A percentile compares a stretch with the other conserved stretches of the same genome.
phyloP scores from a whole-genome alignment of 768 basidiomycete genomes.

The Megacollybia marginata region DNA sequence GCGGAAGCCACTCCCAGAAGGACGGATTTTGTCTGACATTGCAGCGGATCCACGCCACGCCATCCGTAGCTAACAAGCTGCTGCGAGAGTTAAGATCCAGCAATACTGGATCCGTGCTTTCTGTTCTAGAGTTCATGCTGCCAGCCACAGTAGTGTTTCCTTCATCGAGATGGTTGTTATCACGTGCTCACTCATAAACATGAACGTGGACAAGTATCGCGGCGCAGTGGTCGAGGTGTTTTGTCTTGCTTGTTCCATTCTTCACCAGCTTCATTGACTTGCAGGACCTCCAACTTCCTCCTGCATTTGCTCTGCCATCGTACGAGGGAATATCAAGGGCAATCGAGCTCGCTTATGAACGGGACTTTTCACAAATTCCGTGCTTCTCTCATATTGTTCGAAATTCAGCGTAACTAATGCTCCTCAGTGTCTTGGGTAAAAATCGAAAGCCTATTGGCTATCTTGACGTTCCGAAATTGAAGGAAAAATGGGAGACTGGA shows the following conservation, averaged over 20 bases:
- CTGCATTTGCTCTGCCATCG: slow-evolving; percentile 76
- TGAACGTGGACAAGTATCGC: slow-evolving; percentile 75
- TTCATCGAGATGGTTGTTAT: no score
- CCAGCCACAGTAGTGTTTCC: no score
- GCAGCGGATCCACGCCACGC: no score
- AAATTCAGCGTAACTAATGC: neutral
- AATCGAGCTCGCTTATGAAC: slow-evolving; percentile 84
- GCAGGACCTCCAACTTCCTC: slow-evolving; percentile 78
- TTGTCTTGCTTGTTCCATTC: neutral
- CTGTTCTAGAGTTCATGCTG: no score
- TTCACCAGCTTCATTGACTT: neutral
- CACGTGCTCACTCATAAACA: no score
- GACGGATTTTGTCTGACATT: no score
- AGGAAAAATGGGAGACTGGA: slow-evolving; percentile 72
- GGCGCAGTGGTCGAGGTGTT: slow-evolving; percentile 86
- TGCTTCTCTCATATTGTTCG: slow-evolving; percentile 21
- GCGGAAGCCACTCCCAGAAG: no score
- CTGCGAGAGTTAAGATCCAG: no score
- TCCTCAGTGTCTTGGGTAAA: slow-evolving; percentile 62
- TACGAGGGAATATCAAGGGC: slow-evolving; percentile 68
- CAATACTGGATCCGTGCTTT: no score
- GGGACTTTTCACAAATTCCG: slow-evolving; percentile 94
- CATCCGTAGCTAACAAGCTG: no score
- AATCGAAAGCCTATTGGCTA: slow-evolving; percentile 77
- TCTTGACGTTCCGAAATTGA: slow-evolving; percentile 69